phyloP scores from a whole-genome alignment of 2,329 filamentous ascomycete species.

The Colletotrichum caudatum region DNA sequence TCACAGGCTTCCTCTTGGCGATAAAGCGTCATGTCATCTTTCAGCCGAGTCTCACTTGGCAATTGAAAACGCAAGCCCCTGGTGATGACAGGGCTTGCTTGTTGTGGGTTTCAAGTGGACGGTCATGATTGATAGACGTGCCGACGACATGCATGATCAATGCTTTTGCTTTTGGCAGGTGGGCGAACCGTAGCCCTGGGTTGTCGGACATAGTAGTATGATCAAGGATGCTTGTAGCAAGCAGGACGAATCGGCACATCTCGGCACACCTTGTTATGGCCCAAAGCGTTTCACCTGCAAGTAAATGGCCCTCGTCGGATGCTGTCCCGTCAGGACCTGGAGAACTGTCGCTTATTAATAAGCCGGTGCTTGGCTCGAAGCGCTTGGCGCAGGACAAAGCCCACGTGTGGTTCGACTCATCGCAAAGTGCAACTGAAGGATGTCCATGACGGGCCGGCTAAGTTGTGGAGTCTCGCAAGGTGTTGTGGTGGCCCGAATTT shows the following conservation, averaged over 20 bases:
- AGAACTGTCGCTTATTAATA: not conserved
- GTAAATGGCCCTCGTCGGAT: not conserved
- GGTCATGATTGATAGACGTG: not conserved
- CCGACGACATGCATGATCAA: not conserved
- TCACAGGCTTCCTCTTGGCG: too few species aligned
- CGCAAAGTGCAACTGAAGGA: not conserved
- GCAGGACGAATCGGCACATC: not conserved
- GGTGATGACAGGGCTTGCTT: accelerated
- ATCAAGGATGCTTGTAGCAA: not conserved
- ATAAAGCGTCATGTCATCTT: too few species aligned
- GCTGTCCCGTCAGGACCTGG: not conserved
- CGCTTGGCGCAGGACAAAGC: not conserved
- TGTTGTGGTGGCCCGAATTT: not conserved
- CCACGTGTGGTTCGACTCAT: not conserved
- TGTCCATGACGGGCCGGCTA: slow-evolving; percentile 8
- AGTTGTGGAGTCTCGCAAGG: slow-evolving; percentile 1
- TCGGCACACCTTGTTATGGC: not conserved
- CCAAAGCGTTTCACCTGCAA: not conserved
- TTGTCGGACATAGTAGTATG: accelerated
- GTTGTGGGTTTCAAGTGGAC: not conserved
- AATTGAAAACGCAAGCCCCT: not conserved
- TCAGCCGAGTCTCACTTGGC: too few species aligned
- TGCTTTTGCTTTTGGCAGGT: not conserved
- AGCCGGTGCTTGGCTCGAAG: not conserved
- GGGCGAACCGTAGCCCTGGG: not conserved